Percentiles rank a stretch among this genome's conserved stretches.
phyloP scores from a whole-genome alignment of 2,329 filamentous ascomycete species.

The Boeremia exigua region DNA sequence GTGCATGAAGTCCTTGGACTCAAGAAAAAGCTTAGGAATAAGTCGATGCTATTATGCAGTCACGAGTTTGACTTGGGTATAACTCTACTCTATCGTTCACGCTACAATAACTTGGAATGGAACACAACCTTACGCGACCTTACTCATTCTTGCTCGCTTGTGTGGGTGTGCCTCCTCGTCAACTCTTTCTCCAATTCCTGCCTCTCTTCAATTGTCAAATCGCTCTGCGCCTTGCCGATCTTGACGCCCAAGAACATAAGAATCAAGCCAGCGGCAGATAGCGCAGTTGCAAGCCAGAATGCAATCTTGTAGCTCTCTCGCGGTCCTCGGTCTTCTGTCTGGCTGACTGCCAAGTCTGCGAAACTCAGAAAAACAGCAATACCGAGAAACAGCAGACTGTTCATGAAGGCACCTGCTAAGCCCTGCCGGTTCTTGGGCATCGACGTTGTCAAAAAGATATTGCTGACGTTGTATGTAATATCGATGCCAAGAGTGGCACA shows the following conservation, averaged over 20 bases:
- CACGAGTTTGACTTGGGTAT: slow-evolving; percentile 1
- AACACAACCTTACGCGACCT: background rate
- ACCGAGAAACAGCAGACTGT: slow-evolving; percentile 45
- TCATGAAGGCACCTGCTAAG: slow-evolving; percentile 46
- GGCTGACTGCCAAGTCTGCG: slow-evolving; percentile 44
- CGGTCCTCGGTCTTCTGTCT: slow-evolving; percentile 38
- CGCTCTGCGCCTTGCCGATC: slow-evolving; percentile 46
- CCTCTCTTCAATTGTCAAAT: slow-evolving; percentile 42
- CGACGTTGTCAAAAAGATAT: slow-evolving; percentile 47
- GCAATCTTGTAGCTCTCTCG: slow-evolving; percentile 46
- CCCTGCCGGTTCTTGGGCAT: slow-evolving; percentile 45
- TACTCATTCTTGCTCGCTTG: background rate
- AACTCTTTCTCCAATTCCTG: slow-evolving; percentile 41
- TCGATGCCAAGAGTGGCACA: slow-evolving; percentile 48
- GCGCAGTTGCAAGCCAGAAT: slow-evolving; percentile 46
- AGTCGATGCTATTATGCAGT: background rate
- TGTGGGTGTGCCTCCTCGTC: slow-evolving; percentile 24
- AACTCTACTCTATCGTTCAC: background rate
- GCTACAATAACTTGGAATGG: background rate
- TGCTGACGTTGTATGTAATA: slow-evolving; percentile 47
- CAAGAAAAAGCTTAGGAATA: too few relatives aligned
- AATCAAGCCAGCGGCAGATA: slow-evolving; percentile 36
- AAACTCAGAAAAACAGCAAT: slow-evolving; percentile 46
- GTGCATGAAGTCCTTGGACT: too few relatives aligned
- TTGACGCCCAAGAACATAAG: slow-evolving; percentile 47